These are phyloP conservation scores for Zangia roseola DNA, from an alignment of 768 basidiomycete genomes.

Conservation along the genomic window DNA sequence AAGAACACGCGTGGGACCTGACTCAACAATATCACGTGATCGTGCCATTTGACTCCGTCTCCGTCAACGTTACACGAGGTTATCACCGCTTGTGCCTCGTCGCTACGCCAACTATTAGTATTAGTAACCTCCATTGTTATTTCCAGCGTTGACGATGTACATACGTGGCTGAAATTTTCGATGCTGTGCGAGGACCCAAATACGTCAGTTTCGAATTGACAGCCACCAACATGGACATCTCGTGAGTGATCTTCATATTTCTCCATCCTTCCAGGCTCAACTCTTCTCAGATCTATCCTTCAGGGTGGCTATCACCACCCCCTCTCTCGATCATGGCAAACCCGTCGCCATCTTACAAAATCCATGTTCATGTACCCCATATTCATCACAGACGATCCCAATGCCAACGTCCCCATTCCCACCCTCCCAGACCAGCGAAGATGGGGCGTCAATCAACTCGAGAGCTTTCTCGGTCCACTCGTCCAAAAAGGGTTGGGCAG, in stretches of 20 bases:
- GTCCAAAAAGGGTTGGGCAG: slow-evolving; percentile 87
- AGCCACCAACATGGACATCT: slow-evolving; percentile 39
- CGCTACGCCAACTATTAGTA: neutral
- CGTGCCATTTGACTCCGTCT: slow-evolving; percentile 27
- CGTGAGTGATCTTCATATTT: slow-evolving; percentile 32
- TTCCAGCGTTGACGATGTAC: slow-evolving; percentile 5
- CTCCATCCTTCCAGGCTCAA: slow-evolving; percentile 1
- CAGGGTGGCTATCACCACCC: slow-evolving; percentile 96
- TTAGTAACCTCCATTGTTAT: slow-evolving; percentile 12
- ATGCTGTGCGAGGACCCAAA: too few species aligned
- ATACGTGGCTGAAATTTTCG: slow-evolving; percentile 7
- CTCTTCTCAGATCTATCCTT: slow-evolving; percentile 58
- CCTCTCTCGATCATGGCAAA: slow-evolving; percentile 85
- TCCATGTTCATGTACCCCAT: slow-evolving; percentile 99
- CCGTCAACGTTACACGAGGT: slow-evolving; percentile 36
- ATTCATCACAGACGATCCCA: slow-evolving; percentile 93
- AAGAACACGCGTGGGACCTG: slow-evolving; percentile 31
- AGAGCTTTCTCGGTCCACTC: slow-evolving; percentile 81
- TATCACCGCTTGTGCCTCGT: slow-evolving; percentile 17
- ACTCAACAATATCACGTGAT: slow-evolving; percentile 37
- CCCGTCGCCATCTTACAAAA: slow-evolving; percentile 74
- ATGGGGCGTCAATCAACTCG: slow-evolving; percentile 95
- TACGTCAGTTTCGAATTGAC: neutral
- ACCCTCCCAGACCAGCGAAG: slow-evolving; percentile 83
- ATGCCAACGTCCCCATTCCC: slow-evolving; percentile 74